phyloP scores from a whole-genome alignment of 1,139 yeast genomes.

The Chernovozyma aurita region DNA sequence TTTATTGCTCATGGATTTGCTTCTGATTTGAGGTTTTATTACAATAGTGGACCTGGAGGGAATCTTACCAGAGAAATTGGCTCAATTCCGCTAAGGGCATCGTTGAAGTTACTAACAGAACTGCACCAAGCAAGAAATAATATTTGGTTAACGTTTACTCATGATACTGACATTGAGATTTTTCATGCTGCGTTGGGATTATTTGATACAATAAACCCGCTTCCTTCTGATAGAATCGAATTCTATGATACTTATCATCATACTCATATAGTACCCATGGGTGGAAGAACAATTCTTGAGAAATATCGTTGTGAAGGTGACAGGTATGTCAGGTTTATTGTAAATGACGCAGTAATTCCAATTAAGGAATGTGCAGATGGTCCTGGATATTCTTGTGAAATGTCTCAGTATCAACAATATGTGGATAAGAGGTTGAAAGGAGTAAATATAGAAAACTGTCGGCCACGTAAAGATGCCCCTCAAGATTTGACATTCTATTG shows the following conservation, averaged over 20 bases:
- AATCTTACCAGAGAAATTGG: conserved; percentile 22
- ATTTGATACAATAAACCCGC: background rate
- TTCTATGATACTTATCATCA: conserved; percentile 34
- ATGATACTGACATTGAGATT: conserved; percentile 53
- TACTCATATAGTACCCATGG: conserved; percentile 45
- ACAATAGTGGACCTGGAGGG: conserved; percentile 19
- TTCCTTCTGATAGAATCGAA: conserved; percentile 15
- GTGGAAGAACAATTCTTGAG: conserved; percentile 41
- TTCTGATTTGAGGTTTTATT: conserved; percentile 36
- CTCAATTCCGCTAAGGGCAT: conserved; percentile 28
- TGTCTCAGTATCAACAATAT: conserved; percentile 33
- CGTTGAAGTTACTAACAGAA: conserved; percentile 22
- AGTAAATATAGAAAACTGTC: conserved; percentile 27
- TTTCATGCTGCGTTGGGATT: conserved; percentile 48
- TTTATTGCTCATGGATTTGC: conserved; percentile 47
- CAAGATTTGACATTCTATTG: conserved; percentile 35
- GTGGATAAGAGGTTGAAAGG: conserved; percentile 25
- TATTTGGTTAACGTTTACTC: conserved; percentile 50
- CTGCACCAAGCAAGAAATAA: conserved; percentile 22
- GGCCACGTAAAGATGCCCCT: conserved; percentile 31
- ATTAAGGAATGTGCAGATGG: conserved; percentile 46
- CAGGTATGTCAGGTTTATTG: conserved; percentile 42
- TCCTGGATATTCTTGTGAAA: conserved; percentile 55
- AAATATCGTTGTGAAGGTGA: conserved; percentile 24
- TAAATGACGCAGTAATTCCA: conserved; percentile 59